Evolutionary conservation across 2,329 filamentous ascomycete species (phyloP).

Genomic region (Macrophomina phaseolina): DNA sequence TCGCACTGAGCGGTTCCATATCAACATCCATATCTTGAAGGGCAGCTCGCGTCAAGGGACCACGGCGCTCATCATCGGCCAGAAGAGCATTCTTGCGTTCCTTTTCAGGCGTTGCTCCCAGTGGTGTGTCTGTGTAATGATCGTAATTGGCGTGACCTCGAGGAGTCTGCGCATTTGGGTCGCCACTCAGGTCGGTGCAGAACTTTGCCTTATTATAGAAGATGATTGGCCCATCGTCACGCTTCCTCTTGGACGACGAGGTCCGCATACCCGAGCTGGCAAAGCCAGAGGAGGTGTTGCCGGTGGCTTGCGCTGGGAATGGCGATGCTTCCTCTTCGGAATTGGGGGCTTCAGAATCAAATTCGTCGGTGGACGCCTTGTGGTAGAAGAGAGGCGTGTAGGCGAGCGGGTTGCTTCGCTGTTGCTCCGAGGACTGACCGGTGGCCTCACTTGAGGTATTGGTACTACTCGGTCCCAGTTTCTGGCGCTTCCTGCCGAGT

Average conservation of each 20-base stretch:
- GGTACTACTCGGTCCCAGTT: constrained; percentile 34
- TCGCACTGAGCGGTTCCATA: not conserved
- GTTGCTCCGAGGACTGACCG: constrained; percentile 21
- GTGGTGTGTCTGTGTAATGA: not conserved
- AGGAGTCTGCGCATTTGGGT: constrained; percentile 45
- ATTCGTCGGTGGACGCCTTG: constrained; percentile 45
- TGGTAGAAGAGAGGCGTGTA: constrained; percentile 58
- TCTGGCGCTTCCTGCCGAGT: constrained; percentile 32
- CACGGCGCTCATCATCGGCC: constrained; percentile 7
- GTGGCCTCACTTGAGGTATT: constrained; percentile 33
- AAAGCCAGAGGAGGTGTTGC: constrained; percentile 49
- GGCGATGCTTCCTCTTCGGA: constrained; percentile 43
- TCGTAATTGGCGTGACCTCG: constrained; percentile 25
- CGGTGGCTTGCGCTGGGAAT: constrained; percentile 33
- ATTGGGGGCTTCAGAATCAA: not conserved
- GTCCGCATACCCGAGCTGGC: constrained; percentile 55
- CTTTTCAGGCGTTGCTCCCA: not conserved
- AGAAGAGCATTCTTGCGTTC: not conserved
- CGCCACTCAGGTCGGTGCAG: constrained; percentile 78
- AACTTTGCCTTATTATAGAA: constrained; percentile 79
- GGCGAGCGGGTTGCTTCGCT: constrained; percentile 40
- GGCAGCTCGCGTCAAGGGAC: constrained; percentile 6
- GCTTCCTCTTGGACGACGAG: constrained; percentile 56
- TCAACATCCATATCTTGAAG: constrained; percentile 19
- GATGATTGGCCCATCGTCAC: constrained; percentile 75